A percentile compares a stretch with the other conserved stretches of the same genome.
Conservation (phyloP, 2,329 filamentous ascomycete species). For the Tympanopsis confertula region DNA sequence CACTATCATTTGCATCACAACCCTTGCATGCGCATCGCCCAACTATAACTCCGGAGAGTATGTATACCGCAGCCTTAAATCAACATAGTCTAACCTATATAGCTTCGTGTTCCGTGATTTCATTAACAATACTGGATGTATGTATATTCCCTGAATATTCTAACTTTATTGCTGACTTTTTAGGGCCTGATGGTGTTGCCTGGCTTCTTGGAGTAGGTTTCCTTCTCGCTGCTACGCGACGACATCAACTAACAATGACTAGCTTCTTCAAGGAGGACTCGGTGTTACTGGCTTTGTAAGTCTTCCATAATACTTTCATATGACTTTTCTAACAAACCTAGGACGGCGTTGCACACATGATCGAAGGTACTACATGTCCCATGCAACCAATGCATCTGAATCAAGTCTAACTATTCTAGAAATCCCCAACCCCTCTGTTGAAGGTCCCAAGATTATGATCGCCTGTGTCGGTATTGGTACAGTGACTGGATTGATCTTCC, state of each 20-base stretch:
- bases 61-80: constrained; percentile 36
- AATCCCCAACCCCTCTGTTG: constrained; percentile 41
- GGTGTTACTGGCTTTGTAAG: constrained; percentile 31
- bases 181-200: constrained; percentile 48
- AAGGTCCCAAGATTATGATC: constrained; percentile 57
- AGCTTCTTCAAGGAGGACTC: constrained; percentile 36
- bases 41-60: constrained; percentile 52
- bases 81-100: neutral
- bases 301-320: neutral
- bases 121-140: constrained; percentile 54
- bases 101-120: constrained; percentile 31
- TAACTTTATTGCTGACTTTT: neutral
- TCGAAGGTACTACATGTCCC: constrained; percentile 17
- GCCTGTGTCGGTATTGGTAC: constrained; percentile 53
- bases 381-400: neutral
- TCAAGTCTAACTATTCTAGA: constrained; percentile 21
- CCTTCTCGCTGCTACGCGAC: neutral
- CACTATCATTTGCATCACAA: constrained; percentile 56
- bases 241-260: neutral
- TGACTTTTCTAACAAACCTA: constrained; percentile 3
- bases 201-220: constrained; percentile 32
- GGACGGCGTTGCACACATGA: constrained; percentile 41
- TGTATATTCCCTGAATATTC: neutral
- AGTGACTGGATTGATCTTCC: constrained; percentile 49
- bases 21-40: constrained; percentile 54